Base-by-base conservation (phyloP, 495 filamentous ascomycete genomes). In the Neohortaea acidophila region DNA sequence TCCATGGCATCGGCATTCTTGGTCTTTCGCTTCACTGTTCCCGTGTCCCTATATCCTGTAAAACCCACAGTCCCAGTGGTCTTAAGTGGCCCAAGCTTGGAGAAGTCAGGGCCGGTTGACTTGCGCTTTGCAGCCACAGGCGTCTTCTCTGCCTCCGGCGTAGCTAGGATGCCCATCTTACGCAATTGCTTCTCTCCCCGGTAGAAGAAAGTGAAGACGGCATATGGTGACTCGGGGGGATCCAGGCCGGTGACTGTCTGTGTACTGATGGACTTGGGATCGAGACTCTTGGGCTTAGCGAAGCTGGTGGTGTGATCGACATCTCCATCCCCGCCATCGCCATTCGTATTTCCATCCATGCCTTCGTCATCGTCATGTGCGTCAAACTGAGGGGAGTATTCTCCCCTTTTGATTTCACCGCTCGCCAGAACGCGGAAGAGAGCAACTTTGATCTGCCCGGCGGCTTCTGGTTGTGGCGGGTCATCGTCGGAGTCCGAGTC, bases 211-310 rank as follows among this genome's bases (percentile, higher is more conserved):
- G 92, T 93, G 57, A 99, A 99, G 9, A 80, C 78, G 1, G 89
- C 89, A 62, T 93, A 99, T 12, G 92, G 91, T 57, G 84, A 83
- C 38, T 94, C 85, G 18, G 84, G 81, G 0, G 81, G 77, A 59
- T 99, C 89, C 47, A 99, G 92, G n/a, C 89, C 89, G 17, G 86
- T 96, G 13, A 99, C 89, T 0, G 87, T 94, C 60, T 99, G 89
- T 0, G 91, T 96, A 51, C 85, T 94, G 53, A 99, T 96, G 7
- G 80, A 79, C 60, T 94, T 94, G 1, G 86, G 89, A 62, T 99
- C 91, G 20, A 99, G 68, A 13, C 85, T 77, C 64, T 96, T 99
- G 3, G 89, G 91, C 56, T 96, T 87, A 10, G 91, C 91, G 59
- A 99, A 99, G 53, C 89, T 96, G 18, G 89, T 96, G 30, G 89